Evolutionary conservation across 352 stramenopile species (phyloP), one percentile per base, ranked within the genome.

Genomic region (Phytophthora sansomeana): DNA sequence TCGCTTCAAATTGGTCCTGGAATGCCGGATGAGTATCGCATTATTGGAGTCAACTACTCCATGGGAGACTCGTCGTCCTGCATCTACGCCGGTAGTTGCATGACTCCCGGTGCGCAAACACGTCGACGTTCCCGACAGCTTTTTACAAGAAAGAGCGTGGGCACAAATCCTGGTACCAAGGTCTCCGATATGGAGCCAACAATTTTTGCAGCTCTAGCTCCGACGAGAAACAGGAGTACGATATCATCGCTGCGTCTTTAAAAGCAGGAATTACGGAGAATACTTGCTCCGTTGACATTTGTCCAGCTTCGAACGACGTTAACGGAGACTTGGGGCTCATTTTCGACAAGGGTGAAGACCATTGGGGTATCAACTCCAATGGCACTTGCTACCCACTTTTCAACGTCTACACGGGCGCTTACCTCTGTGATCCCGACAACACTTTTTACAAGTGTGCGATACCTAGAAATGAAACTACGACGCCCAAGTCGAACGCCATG

Each of bases 1-100:
- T 97, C 92, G 39, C 78, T 97, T 4, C 94, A 98, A 71, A 83
- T 98, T 48, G 75, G 69, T 0, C 86, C 87, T 0, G 89, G 85
- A 9, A 90, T 90, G 74, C 85, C 85, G 0, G 52, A 63, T 13
- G 68, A 91, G 9, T 89, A 82, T 30, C 80, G 81, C 4, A n/a
- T n/a, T n/a, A n/a, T n/a, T n/a, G n/a, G n/a, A n/a, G n/a, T n/a
- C n/a, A n/a, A n/a, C n/a, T n/a, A n/a, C n/a, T n/a, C n/a, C n/a
- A n/a, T n/a, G n/a, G n/a, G n/a, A n/a, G n/a, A n/a, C n/a, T n/a
- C n/a, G n/a, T n/a, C n/a, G n/a, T n/a, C n/a, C n/a, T n/a, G n/a
- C n/a, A n/a, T n/a, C n/a, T n/a, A n/a, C n/a, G n/a, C n/a, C n/a
- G n/a, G n/a, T n/a, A n/a, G n/a, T n/a, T n/a, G n/a, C n/a, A n/a